phyloP scores from a whole-genome alignment of 2,329 filamentous ascomycete species.

The Hymenoscyphus scutula region DNA sequence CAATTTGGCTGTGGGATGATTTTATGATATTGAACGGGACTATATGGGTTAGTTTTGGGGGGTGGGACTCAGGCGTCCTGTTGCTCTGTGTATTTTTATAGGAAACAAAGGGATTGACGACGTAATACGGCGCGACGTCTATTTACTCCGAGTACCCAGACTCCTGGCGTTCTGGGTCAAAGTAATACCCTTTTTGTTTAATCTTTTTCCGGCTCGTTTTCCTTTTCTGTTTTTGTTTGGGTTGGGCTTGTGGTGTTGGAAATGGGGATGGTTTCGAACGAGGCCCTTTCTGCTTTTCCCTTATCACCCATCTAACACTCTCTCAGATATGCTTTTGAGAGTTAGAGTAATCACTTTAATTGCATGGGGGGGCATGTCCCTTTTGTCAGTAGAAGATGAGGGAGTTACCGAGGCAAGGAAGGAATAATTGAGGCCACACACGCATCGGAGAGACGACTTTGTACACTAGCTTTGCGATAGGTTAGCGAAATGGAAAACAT shows the following conservation, averaged over 20 bases:
- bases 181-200: background rate
- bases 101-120: background rate
- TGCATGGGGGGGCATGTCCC: background rate
- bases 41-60: background rate
- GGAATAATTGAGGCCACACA: background rate
- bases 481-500: constrained; percentile 1
- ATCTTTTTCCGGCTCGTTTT: background rate
- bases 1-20: background rate
- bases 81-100: background rate
- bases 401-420: background rate
- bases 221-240: background rate
- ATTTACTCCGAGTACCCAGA: background rate
- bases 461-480: constrained; percentile 5
- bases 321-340: background rate
- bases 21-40: constrained; percentile 5
- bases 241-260: background rate
- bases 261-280: background rate
- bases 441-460: background rate
- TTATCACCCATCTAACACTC: background rate
- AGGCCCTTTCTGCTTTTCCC: background rate
- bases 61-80: background rate
- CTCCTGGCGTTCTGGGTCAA: constrained; percentile 5
- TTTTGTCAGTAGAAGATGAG: background rate
- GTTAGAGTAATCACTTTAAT: background rate
- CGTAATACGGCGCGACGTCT: background rate